Evolutionary conservation across 179 eudicot genomes (phyloP).

Genomic region (Silene vulgaris): DNA sequence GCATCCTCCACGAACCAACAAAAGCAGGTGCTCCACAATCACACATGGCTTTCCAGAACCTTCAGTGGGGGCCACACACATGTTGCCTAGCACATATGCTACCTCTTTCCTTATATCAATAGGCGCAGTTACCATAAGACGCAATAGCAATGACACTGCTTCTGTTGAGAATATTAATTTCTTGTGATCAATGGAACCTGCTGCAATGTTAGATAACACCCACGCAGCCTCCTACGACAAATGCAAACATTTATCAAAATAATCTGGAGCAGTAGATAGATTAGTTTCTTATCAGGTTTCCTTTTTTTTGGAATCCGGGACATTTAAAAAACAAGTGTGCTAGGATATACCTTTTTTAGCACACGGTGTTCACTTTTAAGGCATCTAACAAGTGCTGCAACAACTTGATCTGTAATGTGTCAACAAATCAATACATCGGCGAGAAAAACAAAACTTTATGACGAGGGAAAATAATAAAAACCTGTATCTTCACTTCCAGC

Average conservation of each 20-base stretch:
- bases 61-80: constrained; percentile 80
- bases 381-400: constrained; percentile 66
- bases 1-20: constrained; percentile 72
- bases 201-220: constrained; percentile 95
- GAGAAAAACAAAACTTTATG: background rate
- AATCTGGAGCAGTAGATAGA: background rate
- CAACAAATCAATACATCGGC: constrained; percentile 6
- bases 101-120: constrained; percentile 87
- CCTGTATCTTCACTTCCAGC: constrained; percentile 75
- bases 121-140: constrained; percentile 65
- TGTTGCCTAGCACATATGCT: constrained; percentile 85
- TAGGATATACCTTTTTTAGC: constrained; percentile 64
- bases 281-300: constrained; percentile 2
- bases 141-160: constrained; percentile 54
- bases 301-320: background rate
- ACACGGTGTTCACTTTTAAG: constrained; percentile 89
- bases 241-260: background rate
- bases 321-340: background rate
- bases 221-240: constrained; percentile 80
- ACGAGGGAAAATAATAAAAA: constrained; percentile 24
- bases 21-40: constrained; percentile 73
- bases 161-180: constrained; percentile 59
- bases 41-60: constrained; percentile 59
- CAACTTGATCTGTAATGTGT: constrained; percentile 44
- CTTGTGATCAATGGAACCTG: constrained; percentile 80